Evolutionary conservation across 345 rosid species (phyloP).

Genomic region (Eucalyptus caleyi): DNA sequence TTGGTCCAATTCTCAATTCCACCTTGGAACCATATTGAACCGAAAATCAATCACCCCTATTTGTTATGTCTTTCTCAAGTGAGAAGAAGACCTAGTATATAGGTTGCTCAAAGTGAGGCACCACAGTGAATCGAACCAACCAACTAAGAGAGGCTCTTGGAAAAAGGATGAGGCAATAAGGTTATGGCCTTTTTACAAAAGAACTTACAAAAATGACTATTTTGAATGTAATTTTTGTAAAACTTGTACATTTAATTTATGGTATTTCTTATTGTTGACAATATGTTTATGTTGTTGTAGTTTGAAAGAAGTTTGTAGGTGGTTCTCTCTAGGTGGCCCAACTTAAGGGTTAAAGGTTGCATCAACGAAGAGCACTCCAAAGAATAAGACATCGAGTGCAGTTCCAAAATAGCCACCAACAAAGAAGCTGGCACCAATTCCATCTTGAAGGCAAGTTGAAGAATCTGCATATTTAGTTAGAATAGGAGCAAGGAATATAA

Average conservation of each 20-base stretch:
- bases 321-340: neutral
- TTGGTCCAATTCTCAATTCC: too few species aligned
- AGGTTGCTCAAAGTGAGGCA: neutral
- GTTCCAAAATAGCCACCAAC: neutral
- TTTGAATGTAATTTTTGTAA: too few species aligned
- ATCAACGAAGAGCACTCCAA: fast-evolving
- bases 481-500: neutral
- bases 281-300: neutral
- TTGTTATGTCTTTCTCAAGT: neutral
- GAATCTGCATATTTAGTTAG: neutral
- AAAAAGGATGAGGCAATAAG: neutral
- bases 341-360: neutral
- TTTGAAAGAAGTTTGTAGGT: neutral
- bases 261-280: too few species aligned
- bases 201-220: neutral
- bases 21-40: too few species aligned
- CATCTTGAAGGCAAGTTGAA: neutral
- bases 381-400: neutral
- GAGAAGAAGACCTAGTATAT: neutral
- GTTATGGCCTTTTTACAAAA: neutral
- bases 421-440: neutral
- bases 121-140: neutral
- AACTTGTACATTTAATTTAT: too few species aligned
- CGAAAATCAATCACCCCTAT: too few species aligned
- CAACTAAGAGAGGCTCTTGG: neutral